A percentile compares a stretch with the other conserved stretches of the same genome.
These are phyloP conservation scores for Fusarium sp. DNA, from an alignment of 2,329 filamentous ascomycete species.

Conservation along the genomic window DNA sequence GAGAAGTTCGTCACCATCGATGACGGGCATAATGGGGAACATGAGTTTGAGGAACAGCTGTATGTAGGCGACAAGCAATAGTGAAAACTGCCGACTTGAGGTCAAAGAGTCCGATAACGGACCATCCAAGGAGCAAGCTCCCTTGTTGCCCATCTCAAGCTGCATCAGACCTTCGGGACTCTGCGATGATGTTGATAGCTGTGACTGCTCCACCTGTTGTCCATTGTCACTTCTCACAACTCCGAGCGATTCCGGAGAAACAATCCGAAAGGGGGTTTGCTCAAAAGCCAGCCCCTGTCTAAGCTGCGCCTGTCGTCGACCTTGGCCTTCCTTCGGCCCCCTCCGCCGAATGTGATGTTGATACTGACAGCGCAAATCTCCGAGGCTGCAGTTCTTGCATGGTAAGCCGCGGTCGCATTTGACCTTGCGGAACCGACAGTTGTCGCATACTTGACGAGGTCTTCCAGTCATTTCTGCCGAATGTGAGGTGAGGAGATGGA, in stretches of 20 bases:
- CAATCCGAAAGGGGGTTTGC: slow-evolving; percentile 35
- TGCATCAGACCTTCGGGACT: background rate
- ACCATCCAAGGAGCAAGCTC: background rate
- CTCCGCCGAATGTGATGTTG: slow-evolving; percentile 47
- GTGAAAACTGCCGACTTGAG: slow-evolving; percentile 37
- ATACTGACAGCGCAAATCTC: slow-evolving; percentile 47
- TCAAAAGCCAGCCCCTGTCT: slow-evolving; percentile 38
- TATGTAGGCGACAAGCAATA: slow-evolving; percentile 44
- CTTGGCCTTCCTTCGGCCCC: slow-evolving; percentile 46
- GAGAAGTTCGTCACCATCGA: slow-evolving; percentile 45
- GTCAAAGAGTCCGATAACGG: background rate
- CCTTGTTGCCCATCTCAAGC: background rate
- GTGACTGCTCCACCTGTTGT: background rate
- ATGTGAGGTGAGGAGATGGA: background rate
- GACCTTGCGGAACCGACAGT: slow-evolving; percentile 50
- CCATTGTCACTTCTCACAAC: background rate
- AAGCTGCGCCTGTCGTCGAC: slow-evolving; percentile 46
- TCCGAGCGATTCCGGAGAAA: slow-evolving; percentile 26
- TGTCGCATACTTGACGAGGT: slow-evolving; percentile 46
- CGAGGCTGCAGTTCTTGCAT: slow-evolving; percentile 46
- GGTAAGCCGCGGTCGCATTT: slow-evolving; percentile 50
- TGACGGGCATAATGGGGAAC: slow-evolving; percentile 50
- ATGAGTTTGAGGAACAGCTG: slow-evolving; percentile 48
- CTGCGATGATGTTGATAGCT: background rate
- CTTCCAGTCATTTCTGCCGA: slow-evolving; percentile 2